phyloP scores from a whole-genome alignment of 106 monocot species.

The Acorus calamus region DNA sequence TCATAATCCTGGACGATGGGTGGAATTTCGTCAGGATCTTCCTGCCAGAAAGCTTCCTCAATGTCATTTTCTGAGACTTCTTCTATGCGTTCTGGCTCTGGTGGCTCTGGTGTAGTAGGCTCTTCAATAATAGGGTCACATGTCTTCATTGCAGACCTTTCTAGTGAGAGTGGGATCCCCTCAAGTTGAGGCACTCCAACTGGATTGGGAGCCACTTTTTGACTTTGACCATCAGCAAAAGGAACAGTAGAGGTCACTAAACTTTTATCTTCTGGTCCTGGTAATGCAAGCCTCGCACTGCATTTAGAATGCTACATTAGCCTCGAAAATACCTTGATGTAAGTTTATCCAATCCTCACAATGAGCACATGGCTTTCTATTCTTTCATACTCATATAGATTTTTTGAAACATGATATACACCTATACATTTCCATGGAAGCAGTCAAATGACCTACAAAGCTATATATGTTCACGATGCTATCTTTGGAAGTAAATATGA shows the following conservation, averaged over 20 bases:
- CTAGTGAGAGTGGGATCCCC: conserved; percentile 2
- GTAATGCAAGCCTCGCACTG: conserved; percentile 59
- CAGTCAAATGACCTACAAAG: too few species aligned
- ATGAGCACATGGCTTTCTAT: too few species aligned
- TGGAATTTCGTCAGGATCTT: conserved; percentile 64
- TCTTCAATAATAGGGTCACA: conserved; percentile 61
- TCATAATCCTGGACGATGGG: conserved; percentile 40
- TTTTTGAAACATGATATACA: too few species aligned
- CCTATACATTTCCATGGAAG: too few species aligned
- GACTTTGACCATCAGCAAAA: conserved; percentile 1
- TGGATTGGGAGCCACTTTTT: neutral
- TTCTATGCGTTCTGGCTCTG: conserved; percentile 2
- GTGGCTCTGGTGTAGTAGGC: conserved; percentile 43
- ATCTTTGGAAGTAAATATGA: neutral
- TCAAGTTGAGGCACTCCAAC: conserved; percentile 17
- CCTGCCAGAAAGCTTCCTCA: conserved; percentile 44
- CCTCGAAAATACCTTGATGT: neutral
- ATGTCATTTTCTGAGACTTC: conserved; percentile 34
- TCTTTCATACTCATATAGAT: too few species aligned
- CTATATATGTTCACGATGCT: too few species aligned
- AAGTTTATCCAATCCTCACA: too few species aligned
- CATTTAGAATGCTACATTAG: conserved; percentile 4
- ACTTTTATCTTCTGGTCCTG: conserved; percentile 47
- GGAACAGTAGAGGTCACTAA: conserved; percentile 14
- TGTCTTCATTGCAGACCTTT: conserved; percentile 5